phyloP scores from a whole-genome alignment of 1,139 yeast genomes.

The Scheffersomyces illinoinensis region DNA sequence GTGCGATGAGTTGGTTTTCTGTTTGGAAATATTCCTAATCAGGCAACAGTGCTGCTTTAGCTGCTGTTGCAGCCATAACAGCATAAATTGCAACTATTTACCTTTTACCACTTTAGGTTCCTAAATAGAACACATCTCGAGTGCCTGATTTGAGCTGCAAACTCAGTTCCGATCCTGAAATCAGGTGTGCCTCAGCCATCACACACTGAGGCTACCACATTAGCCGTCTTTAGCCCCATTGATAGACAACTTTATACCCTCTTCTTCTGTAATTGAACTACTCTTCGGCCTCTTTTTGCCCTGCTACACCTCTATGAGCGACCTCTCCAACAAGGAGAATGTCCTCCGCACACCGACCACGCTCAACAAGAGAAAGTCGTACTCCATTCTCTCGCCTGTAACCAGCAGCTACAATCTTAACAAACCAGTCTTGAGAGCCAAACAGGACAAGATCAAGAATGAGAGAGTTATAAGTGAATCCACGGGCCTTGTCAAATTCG shows the following conservation, averaged over 20 bases:
- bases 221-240: neutral
- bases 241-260: neutral
- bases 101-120: neutral
- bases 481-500: slow-evolving; percentile 21
- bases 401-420: neutral
- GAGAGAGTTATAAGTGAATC: slow-evolving; percentile 19
- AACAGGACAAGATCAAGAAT: slow-evolving; percentile 3
- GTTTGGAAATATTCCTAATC: neutral
- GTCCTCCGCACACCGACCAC: slow-evolving; percentile 7
- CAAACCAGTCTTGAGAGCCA: neutral
- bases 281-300: neutral
- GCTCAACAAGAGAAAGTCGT: slow-evolving; percentile 5
- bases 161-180: neutral
- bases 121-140: neutral
- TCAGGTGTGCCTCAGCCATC: neutral
- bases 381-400: slow-evolving; percentile 4
- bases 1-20: neutral
- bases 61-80: neutral
- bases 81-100: neutral
- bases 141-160: neutral
- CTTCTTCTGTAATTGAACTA: neutral
- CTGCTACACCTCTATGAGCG: neutral
- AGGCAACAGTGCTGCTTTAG: neutral
- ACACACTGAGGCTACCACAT: neutral
- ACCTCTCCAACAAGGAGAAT: slow-evolving; percentile 5